A percentile compares a stretch with the other conserved stretches of the same genome.
Conservation (phyloP, 2,329 filamentous ascomycete genomes). For the Didymella pomorum region DNA sequence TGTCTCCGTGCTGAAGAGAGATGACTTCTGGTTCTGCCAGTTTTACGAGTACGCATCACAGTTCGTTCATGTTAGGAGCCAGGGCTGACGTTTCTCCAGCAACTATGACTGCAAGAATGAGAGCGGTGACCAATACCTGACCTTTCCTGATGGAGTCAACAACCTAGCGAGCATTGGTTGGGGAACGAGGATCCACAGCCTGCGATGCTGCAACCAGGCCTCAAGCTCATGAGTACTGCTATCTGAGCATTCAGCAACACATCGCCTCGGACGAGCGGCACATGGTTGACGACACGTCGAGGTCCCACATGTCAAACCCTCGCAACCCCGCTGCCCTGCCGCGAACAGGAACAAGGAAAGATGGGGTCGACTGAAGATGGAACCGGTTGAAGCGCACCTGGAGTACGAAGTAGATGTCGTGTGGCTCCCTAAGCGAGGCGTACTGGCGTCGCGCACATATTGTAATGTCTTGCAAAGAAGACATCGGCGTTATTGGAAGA, state of each 20-base stretch:
- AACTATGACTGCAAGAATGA: conserved; percentile 44
- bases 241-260: not conserved
- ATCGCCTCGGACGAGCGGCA: not conserved
- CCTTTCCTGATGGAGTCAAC: conserved; percentile 43
- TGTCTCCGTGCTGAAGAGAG: conserved; percentile 31
- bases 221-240: conserved; percentile 3
- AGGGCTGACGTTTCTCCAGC: conserved; percentile 27
- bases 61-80: not conserved
- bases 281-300: not conserved
- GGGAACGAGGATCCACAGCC: conserved; percentile 39
- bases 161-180: conserved; percentile 43
- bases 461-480: not conserved
- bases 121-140: conserved; percentile 29
- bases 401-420: not conserved
- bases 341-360: not conserved
- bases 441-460: conserved; percentile 1
- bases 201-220: conserved; percentile 37
- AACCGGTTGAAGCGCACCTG: not conserved
- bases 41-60: conserved; percentile 43
- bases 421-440: conserved; percentile 6
- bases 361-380: not conserved
- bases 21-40: conserved; percentile 46
- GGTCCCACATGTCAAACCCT: not conserved
- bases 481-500: not conserved
- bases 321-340: not conserved